A percentile compares a stretch with the other conserved stretches of the same genome.
These are phyloP conservation scores for Bimuria novae-zelandiae DNA, from an alignment of 2,329 filamentous ascomycete genomes.

Conservation along the genomic window DNA sequence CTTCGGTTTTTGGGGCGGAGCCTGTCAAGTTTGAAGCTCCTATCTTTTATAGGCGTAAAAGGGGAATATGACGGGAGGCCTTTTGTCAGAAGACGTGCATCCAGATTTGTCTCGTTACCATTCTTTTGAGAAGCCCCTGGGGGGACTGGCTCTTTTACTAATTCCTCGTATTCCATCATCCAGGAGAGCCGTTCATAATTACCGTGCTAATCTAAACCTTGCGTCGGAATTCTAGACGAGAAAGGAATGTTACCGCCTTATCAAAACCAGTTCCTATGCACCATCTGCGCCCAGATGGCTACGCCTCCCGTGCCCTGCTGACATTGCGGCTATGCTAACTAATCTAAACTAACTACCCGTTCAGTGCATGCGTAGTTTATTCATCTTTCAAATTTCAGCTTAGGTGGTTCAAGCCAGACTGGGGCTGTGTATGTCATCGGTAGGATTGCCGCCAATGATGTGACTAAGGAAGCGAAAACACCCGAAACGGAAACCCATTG, in stretches of 20 bases:
- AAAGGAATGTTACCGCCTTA: background rate
- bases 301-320: background rate
- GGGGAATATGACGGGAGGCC: no score
- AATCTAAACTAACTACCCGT: background rate
- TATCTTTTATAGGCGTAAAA: no score
- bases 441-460: conserved; percentile 1
- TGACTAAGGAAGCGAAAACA: background rate
- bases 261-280: background rate
- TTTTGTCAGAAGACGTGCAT: no score
- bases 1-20: no score
- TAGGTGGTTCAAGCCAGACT: conserved; percentile 1
- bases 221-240: background rate
- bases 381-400: background rate
- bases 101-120: no score
- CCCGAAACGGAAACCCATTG: background rate
- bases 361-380: background rate
- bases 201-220: background rate
- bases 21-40: no score
- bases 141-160: no score
- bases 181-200: no score
- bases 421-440: conserved; percentile 1
- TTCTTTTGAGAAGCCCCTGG: no score
- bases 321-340: background rate
- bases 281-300: background rate
- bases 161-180: no score